These are phyloP conservation scores for Brasilioporus rufonigricans DNA, from an alignment of 768 basidiomycete species.

Conservation along the genomic window DNA sequence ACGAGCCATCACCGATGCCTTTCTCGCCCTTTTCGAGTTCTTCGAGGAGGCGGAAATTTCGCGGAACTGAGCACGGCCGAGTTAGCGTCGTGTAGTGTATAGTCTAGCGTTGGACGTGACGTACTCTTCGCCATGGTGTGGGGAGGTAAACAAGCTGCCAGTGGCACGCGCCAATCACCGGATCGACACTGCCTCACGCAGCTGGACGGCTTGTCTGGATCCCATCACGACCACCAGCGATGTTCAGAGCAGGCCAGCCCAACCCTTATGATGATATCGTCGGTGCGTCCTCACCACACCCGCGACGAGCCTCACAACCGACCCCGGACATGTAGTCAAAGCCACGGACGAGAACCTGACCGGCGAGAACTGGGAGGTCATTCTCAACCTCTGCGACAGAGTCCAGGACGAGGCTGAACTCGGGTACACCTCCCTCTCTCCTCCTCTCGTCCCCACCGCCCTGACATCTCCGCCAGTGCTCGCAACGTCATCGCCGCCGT, in stretches of 20 bases:
- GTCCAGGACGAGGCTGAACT: conserved; percentile 84
- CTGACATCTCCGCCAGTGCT: conserved; percentile 56
- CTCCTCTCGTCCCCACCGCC: conserved; percentile 1
- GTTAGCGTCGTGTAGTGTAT: background rate
- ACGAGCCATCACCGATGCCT: conserved; percentile 96
- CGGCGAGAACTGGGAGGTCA: conserved; percentile 93
- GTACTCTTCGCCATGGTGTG: conserved; percentile 53
- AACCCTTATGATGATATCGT: conserved; percentile 92
- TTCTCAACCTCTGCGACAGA: conserved; percentile 94
- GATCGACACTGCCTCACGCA: conserved; percentile 32
- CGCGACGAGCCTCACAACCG: conserved; percentile 4
- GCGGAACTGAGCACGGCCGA: conserved; percentile 65
- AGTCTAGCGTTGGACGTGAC: conserved; percentile 7
- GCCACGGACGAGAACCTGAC: conserved; percentile 98
- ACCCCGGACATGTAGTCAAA: conserved; percentile 56
- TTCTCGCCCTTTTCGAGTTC: conserved; percentile 99
- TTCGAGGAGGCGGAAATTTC: conserved; percentile 95
- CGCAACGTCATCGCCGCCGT: conserved; percentile 81
- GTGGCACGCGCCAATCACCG: conserved; percentile 14
- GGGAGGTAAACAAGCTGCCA: conserved; percentile 4
- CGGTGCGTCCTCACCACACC: conserved; percentile 49
- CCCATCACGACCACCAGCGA: conserved; percentile 24
- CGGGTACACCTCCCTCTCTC: conserved; percentile 51
- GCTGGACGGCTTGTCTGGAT: conserved; percentile 7
- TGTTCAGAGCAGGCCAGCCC: conserved; percentile 68